phyloP scores from a whole-genome alignment of 768 basidiomycete species.

The Tricholomella constricta region DNA sequence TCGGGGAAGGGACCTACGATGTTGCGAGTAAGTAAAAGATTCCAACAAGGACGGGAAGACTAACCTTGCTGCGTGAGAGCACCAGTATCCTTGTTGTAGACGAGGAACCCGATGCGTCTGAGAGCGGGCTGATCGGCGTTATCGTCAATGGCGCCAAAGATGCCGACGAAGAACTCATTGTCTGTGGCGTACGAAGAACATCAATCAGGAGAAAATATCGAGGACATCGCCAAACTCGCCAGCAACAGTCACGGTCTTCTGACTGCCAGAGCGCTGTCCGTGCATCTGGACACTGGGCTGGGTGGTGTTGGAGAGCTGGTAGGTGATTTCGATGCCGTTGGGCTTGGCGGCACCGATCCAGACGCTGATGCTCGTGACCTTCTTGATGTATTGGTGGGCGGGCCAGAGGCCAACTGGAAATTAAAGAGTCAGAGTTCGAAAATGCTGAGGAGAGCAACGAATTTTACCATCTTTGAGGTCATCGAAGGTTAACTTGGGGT shows the following conservation, averaged over 20 bases:
- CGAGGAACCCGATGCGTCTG: constrained; percentile 5
- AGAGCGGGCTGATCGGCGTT: not conserved
- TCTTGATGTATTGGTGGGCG: not conserved
- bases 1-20: no score
- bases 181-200: not conserved
- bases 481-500: no score
- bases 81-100: constrained; percentile 1
- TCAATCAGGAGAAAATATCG: not conserved
- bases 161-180: constrained; percentile 6
- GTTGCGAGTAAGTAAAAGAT: no score
- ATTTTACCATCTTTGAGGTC: no score
- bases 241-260: not conserved
- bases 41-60: no score
- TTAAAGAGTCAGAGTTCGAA: no score
- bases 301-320: not conserved
- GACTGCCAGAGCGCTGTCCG: not conserved
- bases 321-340: not conserved
- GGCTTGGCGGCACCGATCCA: not conserved
- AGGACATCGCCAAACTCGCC: no score
- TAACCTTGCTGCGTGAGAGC: not conserved
- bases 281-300: not conserved
- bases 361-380: no score
- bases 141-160: constrained; percentile 1
- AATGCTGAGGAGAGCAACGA: no score
- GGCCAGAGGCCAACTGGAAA: constrained; percentile 2